Base-by-base conservation (phyloP, 2,329 filamentous ascomycete species). In the Colletotrichum cereale region DNA sequence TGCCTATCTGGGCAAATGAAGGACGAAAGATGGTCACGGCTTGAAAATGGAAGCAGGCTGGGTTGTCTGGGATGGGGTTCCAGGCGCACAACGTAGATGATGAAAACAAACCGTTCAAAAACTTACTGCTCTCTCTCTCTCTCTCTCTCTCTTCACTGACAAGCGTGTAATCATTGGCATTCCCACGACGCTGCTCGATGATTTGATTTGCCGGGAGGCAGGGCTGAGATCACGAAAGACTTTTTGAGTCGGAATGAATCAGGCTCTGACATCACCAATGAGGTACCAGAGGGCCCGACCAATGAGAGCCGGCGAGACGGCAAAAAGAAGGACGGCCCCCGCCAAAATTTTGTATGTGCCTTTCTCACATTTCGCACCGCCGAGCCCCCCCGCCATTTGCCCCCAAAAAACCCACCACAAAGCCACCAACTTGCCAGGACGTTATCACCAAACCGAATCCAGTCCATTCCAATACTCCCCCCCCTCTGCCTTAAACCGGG, bases 301-400 rank as follows among this genome's bases (percentile, higher is more conserved):
- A 67, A 56, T 62, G 34, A 63, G 40, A 47, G 36, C 18, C 29
- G 26, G 11, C 18, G n/a, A 26, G 36, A 16, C 72, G 52, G 34
- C 66, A 73, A 66, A 73, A 63, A 64, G 44, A 63, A 62, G 48
- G 72, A 72, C 57, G 66, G 69, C 52, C 73, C 42, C 73, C 72
- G 65, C 66, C 65, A 80, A 80, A 82, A 81, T 80, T 80, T 80
- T 81, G 82, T 47, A 81, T 81, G 82, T 73, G 75, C 77, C 75
- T 71, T 71, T 63, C 50, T 53, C 42, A 38, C 58, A 57, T 64
- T 62, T 70, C 44, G 61, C 55, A 63, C 64, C 38, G 40, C 52
- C 60, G 47, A 58, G n/a, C 42, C 47, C 16, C 68, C 68, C 68
- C 68, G 58, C 65, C 65, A 68, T 73, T 70, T 70, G 68, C 68